These are phyloP conservation scores for Stagonosporopsis cucurbitacearum DNA, from an alignment of 2,329 filamentous ascomycete genomes.

Conservation along the genomic window DNA sequence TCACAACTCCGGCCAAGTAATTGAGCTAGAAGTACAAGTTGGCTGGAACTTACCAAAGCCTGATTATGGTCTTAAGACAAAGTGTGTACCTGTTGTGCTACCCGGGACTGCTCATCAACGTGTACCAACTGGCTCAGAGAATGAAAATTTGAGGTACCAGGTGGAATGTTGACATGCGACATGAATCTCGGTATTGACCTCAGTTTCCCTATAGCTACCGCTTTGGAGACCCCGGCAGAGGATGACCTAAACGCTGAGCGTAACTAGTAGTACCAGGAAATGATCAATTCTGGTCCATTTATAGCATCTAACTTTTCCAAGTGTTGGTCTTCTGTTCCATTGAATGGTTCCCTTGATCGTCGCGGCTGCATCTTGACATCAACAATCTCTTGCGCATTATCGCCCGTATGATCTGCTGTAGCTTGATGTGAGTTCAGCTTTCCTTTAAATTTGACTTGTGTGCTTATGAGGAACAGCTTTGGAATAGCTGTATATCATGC, in stretches of 20 bases:
- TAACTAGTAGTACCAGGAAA: slow-evolving; percentile 32
- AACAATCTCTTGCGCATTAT: slow-evolving; percentile 27
- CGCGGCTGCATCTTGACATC: slow-evolving; percentile 32
- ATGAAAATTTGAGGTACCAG: not conserved
- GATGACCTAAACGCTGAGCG: slow-evolving; percentile 22
- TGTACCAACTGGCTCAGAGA: not conserved
- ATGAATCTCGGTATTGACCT: slow-evolving; percentile 57
- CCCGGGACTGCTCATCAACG: no score
- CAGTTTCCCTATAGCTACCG: slow-evolving; percentile 59
- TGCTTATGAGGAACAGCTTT: slow-evolving; percentile 27
- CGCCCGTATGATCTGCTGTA: slow-evolving; percentile 27
- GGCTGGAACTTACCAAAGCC: no score
- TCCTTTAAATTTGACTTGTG: not conserved
- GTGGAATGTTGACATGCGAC: slow-evolving; percentile 7
- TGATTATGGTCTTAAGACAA: no score
- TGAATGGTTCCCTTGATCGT: slow-evolving; percentile 32
- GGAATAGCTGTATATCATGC: slow-evolving; percentile 51
- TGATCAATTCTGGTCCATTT: slow-evolving; percentile 31
- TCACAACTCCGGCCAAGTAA: no score
- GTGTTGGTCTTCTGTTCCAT: slow-evolving; percentile 30
- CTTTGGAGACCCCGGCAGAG: slow-evolving; percentile 56
- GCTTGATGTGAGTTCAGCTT: slow-evolving; percentile 22
- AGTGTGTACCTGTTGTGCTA: no score
- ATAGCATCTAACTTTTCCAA: slow-evolving; percentile 22
- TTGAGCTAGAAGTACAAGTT: no score